These are phyloP conservation scores for Solanum ahanhuiri DNA, from an alignment of 257 asterid genomes.

Conservation along the genomic window DNA sequence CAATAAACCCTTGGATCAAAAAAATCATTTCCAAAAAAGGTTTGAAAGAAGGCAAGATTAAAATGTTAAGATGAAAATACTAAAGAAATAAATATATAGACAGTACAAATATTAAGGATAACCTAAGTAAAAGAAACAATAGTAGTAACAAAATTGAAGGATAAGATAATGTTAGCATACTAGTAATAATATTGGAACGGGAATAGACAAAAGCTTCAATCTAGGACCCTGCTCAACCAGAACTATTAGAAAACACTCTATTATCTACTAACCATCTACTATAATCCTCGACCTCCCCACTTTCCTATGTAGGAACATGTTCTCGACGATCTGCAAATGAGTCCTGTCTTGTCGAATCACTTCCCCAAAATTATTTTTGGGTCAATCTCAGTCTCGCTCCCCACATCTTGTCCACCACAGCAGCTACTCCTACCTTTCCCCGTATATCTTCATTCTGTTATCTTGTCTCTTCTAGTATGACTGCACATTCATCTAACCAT, in stretches of 20 bases:
- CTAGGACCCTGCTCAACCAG: not conserved
- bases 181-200: not conserved
- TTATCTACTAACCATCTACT: not conserved
- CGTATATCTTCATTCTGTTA: not conserved
- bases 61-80: no score
- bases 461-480: not conserved
- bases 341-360: not conserved
- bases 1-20: no score
- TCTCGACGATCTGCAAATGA: not conserved
- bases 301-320: not conserved
- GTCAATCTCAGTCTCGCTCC: not conserved
- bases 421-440: not conserved
- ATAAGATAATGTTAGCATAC: not conserved
- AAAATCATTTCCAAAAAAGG: no score
- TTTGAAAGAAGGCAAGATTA: no score
- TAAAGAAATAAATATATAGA: no score
- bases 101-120: no score
- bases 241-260: not conserved
- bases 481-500: not conserved
- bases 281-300: not conserved
- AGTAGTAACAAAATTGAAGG: not conserved
- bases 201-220: not conserved
- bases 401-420: not conserved
- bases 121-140: not conserved
- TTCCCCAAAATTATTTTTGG: not conserved